These are phyloP conservation scores for Blastomyces emzantsi DNA, from an alignment of 2,329 filamentous ascomycete genomes.

Conservation along the genomic window DNA sequence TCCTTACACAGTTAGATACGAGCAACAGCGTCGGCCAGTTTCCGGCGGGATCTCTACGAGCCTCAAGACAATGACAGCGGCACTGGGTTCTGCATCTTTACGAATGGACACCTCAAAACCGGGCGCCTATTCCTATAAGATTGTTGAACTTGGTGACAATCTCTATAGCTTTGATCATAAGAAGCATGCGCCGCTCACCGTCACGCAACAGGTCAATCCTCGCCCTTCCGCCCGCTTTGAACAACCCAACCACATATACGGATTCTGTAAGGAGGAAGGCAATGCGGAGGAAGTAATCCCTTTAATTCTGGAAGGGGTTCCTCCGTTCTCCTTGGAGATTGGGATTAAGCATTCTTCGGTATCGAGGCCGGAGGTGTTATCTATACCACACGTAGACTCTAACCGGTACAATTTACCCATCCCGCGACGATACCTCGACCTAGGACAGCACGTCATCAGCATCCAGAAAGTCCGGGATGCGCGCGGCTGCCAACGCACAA, in stretches of 20 bases:
- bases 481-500: constrained; percentile 73
- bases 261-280: constrained; percentile 82
- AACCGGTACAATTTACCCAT: constrained; percentile 72
- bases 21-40: constrained; percentile 62
- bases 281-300: constrained; percentile 79
- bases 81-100: constrained; percentile 65
- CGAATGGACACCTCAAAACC: constrained; percentile 78
- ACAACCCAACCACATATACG: constrained; percentile 86
- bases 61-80: constrained; percentile 65
- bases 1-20: constrained; percentile 76
- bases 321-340: constrained; percentile 84
- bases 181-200: constrained; percentile 55
- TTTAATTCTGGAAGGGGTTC: constrained; percentile 68
- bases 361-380: constrained; percentile 68
- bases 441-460: constrained; percentile 81
- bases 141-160: constrained; percentile 71
- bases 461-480: constrained; percentile 85
- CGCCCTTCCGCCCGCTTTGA: constrained; percentile 73
- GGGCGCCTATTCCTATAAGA: constrained; percentile 77
- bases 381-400: constrained; percentile 67
- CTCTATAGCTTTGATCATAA: constrained; percentile 69
- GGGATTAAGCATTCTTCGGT: constrained; percentile 87
- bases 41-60: constrained; percentile 57
- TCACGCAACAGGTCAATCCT: constrained; percentile 77
- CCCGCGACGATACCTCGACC: constrained; percentile 70